Percentiles rank a stretch among this genome's conserved stretches.
Evolutionary conservation across 768 basidiomycete species (phyloP).

Genomic region (Fistulinella prunicolor): DNA sequence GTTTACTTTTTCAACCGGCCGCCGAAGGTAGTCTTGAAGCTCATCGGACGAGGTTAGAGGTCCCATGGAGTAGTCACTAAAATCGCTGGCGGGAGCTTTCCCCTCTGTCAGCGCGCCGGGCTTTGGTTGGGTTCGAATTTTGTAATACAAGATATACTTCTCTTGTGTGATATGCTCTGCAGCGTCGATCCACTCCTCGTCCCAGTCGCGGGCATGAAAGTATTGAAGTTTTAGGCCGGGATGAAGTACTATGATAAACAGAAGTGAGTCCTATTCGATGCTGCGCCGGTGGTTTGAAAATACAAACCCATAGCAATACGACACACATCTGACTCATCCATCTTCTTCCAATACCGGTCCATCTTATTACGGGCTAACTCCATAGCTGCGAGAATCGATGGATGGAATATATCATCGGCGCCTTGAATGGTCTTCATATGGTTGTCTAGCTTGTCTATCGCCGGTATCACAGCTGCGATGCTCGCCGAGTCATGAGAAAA

Average conservation of each 20-base stretch:
- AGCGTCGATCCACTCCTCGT: background rate
- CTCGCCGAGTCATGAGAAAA: background rate
- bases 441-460: slow-evolving; percentile 1
- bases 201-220: background rate
- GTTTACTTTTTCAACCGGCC: background rate
- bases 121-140: background rate
- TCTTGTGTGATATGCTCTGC: background rate
- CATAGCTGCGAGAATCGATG: background rate
- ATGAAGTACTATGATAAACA: background rate
- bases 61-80: background rate
- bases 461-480: background rate
- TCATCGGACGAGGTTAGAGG: background rate
- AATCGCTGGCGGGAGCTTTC: background rate
- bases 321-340: background rate
- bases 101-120: background rate
- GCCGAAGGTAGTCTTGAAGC: background rate
- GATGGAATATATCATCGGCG: background rate
- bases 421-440: background rate
- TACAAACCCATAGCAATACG: background rate
- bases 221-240: background rate
- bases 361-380: background rate
- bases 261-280: background rate
- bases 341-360: slow-evolving; percentile 1
- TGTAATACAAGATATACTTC: background rate
- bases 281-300: background rate